Base-by-base conservation (phyloP, 345 rosid species). In the Bruguiera gymnorhiza region DNA sequence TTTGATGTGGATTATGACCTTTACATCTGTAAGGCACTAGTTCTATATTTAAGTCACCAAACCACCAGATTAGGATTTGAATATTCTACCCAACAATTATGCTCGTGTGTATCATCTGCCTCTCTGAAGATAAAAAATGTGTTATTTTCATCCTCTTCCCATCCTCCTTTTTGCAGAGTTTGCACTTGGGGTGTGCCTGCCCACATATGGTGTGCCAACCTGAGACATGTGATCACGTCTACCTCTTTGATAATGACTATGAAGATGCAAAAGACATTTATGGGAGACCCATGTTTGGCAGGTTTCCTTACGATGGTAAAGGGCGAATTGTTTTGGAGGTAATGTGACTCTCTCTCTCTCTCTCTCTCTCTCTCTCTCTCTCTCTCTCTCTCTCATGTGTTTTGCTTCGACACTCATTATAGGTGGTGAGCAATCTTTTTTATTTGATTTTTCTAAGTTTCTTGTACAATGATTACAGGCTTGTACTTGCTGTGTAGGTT, bases 251-350 rank as follows among this genome's bases (percentile, higher is more conserved):
- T 72, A 83, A 80, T 78, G 99, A 96, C 80, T 90, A 88, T 71
- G 98, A 89, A 75, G 96, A 90, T 62, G 97, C 99, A 70, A 90
- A 82, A 79, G 99, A 92, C 84, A 81, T 85, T 65, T 71, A 77
- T 69, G 98, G 99, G 63, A 88, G 80, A 70, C 73, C 93, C 60
- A 85, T 95, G 92, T 65, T 23, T 68, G 91, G 85, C 48, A 89
- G 96, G 78, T 92, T 92, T 68, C 91, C 96, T 4, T 96, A 96
- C 69, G 91, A 96, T 71, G 86, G 82, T 75, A 89, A 81, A 76
- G 85, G 91, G 65, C 85, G 87, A 9, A 81, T 96, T 73, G 77
- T 92, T 71, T 76, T 92, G 80, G 97, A 96, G 98, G 99, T 96
- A 81, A 39, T n/a, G 23, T 1, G 4, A 66, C 18, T 27, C 52